phyloP scores from a whole-genome alignment of 495 filamentous ascomycete species.

The Gamarada debralockiae region DNA sequence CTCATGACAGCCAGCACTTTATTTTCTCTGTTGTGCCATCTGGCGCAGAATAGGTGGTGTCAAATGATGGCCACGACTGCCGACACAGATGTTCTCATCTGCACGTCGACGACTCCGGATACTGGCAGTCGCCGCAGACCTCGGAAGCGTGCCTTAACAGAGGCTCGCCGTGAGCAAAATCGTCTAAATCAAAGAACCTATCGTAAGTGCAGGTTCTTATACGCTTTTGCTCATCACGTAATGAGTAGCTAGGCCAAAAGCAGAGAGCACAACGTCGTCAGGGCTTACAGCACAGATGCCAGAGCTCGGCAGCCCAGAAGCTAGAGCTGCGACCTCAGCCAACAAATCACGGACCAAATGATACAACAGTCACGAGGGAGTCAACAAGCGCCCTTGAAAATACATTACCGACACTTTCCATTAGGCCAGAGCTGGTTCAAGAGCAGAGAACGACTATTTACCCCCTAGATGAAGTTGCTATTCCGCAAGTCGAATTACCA shows the following conservation, averaged over 20 bases:
- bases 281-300: neutral
- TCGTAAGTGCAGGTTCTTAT: conserved; percentile 25
- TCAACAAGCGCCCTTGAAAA: neutral
- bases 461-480: too few relatives aligned
- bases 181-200: conserved; percentile 36
- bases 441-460: too few relatives aligned
- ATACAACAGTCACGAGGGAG: neutral
- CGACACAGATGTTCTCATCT: too few relatives aligned
- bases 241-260: conserved; percentile 4
- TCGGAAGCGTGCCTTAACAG: conserved; percentile 35
- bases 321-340: neutral
- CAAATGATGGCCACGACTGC: too few relatives aligned
- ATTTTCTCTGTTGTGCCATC: too few relatives aligned
- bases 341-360: neutral
- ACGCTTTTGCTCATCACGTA: neutral
- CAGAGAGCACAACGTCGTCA: neutral
- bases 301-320: neutral
- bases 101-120: too few relatives aligned
- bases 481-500: too few relatives aligned
- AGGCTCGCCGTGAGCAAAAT: conserved; percentile 40
- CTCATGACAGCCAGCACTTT: too few relatives aligned
- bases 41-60: too few relatives aligned
- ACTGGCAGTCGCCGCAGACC: too few relatives aligned
- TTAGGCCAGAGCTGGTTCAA: too few relatives aligned
- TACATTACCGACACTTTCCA: too few relatives aligned